phyloP scores from a whole-genome alignment of 345 rosid species.

The Nasturtium officinale region DNA sequence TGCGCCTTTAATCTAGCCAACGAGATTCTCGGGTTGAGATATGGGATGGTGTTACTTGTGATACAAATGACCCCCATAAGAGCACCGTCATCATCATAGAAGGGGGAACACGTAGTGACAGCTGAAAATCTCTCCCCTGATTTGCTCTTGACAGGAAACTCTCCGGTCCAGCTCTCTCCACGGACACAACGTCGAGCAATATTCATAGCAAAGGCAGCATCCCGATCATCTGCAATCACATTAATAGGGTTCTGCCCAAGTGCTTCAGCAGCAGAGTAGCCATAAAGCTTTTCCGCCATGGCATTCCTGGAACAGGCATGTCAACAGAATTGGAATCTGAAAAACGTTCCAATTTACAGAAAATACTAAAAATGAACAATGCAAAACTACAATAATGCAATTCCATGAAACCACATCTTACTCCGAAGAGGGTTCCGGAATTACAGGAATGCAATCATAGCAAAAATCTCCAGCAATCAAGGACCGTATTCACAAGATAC shows the following conservation, averaged over 20 bases:
- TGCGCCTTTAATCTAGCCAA: conserved; percentile 40
- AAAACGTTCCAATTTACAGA: not conserved
- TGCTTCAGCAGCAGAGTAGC: conserved; percentile 77
- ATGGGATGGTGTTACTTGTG: conserved; percentile 61
- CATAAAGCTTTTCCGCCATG: conserved; percentile 82
- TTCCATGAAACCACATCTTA: not conserved
- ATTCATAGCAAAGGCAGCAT: conserved; percentile 53
- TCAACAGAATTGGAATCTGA: conserved; percentile 21
- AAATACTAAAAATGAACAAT: conserved; percentile 1
- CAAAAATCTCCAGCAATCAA: not conserved
- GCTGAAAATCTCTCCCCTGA: conserved; percentile 61
- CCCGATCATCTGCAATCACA: conserved; percentile 67
- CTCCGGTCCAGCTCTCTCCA: conserved; percentile 96
- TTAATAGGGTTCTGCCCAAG: conserved; percentile 71
- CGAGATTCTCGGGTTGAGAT: conserved; percentile 48
- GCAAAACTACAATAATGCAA: conserved; percentile 10
- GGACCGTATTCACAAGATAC: not conserved
- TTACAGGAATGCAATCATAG: not conserved
- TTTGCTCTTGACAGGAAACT: conserved; percentile 82
- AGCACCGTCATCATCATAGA: conserved; percentile 69
- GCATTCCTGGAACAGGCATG: conserved; percentile 68
- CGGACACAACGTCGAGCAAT: conserved; percentile 53
- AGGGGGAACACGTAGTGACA: conserved; percentile 73
- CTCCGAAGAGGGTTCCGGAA: too few species aligned
- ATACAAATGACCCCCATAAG: conserved; percentile 83